Conservation (phyloP, 2,329 filamentous ascomycete species). For the Tolypocladium cylindrosporum region DNA sequence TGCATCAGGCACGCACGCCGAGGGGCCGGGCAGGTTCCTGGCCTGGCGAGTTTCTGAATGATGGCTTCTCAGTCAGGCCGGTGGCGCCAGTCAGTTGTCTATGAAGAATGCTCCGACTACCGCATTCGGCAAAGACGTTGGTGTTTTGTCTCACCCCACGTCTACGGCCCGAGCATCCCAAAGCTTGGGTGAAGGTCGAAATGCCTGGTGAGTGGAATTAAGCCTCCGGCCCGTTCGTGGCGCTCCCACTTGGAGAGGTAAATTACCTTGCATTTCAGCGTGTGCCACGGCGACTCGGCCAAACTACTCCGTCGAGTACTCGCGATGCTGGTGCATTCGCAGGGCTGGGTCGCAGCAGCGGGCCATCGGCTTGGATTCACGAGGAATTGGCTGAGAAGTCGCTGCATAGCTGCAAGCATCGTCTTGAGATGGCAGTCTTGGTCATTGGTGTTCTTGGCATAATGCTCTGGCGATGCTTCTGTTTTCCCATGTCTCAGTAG, state of each 20-base stretch:
- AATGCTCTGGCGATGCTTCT: background rate
- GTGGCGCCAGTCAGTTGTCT: background rate
- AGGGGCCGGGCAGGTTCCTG: background rate
- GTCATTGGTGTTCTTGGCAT: background rate
- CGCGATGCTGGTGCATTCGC: background rate
- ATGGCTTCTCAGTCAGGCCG: background rate
- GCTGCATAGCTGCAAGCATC: background rate
- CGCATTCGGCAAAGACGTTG: background rate
- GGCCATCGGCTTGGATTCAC: background rate
- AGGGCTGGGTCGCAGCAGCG: background rate
- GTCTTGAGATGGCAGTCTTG: background rate
- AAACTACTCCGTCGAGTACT: background rate
- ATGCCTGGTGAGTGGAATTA: background rate
- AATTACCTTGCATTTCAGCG: background rate
- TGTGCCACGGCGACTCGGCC: background rate
- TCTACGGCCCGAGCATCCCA: background rate
- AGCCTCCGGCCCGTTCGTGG: background rate
- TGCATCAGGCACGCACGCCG: background rate
- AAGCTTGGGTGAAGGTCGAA: background rate
- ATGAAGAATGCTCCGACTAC: background rate
- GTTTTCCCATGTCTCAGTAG: background rate
- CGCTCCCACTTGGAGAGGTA: background rate
- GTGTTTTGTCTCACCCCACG: background rate
- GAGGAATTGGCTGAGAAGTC: background rate
- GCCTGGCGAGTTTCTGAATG: background rate